Evolutionary conservation across 164 flowering plant genomes (phyloP), one percentile per base, ranked within the genome.

Genomic region (Chimonanthus salicifolius): DNA sequence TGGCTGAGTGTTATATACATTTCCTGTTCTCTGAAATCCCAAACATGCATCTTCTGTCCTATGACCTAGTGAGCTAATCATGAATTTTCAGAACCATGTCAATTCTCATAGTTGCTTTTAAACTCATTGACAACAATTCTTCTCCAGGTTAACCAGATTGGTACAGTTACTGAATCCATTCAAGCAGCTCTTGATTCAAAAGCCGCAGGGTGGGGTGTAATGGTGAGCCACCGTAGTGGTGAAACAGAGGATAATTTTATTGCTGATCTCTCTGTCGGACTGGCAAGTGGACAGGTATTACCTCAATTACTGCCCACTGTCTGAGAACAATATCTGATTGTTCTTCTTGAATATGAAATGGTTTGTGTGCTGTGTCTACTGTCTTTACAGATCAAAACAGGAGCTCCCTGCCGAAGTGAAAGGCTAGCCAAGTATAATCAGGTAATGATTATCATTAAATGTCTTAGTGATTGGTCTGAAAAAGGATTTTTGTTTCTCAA

Each of bases 181-280:
- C 92, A 82, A 80, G 99, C 97, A 21, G 98, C 94, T 20, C 88
- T 89, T 70, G 94, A 90, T 80, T 90, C 98, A 1, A 95, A 95
- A 80, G 91, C 93, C 76, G 98, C 98, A 9, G 98, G 98, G 45
- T 95, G 98, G 98, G 97, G 99, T 71, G 97, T 95, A 62, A 93
- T 95, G 99, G 98, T 90, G 81, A 92, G 97, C 84, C 99, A 95
- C 83, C 84, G 96, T 3, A 92, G 98, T 85, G 97, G 97, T 76
- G 98, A 94, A 84, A 94, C 98, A 21, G 98, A 94, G 81, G 98
- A 94, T 78, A 90, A 90, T 79, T 95, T 95, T 69, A 95, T 95
- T 73, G 99, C 99, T 18, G 99, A 95, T 83, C 89, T 95, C 33
- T 89, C 99, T 62, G 96, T 93, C 77, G 99, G 99, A 33, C 87